Evolutionary conservation across 2,329 filamentous ascomycete species (phyloP).

Genomic region (Curvularia eragrostidis): DNA sequence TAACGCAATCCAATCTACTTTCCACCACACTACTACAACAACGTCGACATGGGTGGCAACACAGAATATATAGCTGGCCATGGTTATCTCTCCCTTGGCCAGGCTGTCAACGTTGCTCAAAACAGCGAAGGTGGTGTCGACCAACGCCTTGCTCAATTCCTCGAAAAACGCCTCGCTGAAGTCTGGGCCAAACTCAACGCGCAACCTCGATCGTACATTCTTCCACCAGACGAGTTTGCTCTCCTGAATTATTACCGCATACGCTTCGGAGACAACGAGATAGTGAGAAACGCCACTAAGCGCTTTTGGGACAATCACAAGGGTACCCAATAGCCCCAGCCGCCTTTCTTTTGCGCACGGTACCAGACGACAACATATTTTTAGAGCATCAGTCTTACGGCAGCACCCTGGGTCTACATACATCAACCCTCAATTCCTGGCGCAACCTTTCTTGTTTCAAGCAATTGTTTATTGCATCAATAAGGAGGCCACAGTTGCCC

Average conservation of each 20-base stretch:
- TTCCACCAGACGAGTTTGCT: constrained; percentile 79
- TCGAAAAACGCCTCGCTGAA: constrained; percentile 64
- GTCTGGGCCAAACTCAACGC: constrained; percentile 73
- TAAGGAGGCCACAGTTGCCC: neutral
- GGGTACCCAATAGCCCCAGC: constrained; percentile 29
- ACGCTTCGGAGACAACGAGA: constrained; percentile 63
- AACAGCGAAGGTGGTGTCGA: constrained; percentile 74
- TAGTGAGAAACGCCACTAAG: constrained; percentile 61
- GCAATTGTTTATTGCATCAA: neutral
- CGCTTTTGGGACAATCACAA: constrained; percentile 63
- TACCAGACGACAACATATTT: neutral
- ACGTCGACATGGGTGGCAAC: constrained; percentile 52
- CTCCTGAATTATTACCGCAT: constrained; percentile 85
- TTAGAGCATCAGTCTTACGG: constrained; percentile 1
- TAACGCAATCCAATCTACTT: constrained; percentile 32
- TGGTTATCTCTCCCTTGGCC: constrained; percentile 61
- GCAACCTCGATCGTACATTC: constrained; percentile 72
- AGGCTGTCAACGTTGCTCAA: constrained; percentile 77
- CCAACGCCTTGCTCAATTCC: constrained; percentile 66
- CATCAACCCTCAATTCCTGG: neutral
- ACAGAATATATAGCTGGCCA: constrained; percentile 49
- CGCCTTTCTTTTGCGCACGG: constrained; percentile 5
- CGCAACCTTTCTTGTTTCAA: neutral
- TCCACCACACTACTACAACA: constrained; percentile 1
- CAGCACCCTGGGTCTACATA: too few relatives aligned